Base-by-base conservation (phyloP, 371 early-diverging fungal genomes). In the Rhizomucor pusillus region DNA sequence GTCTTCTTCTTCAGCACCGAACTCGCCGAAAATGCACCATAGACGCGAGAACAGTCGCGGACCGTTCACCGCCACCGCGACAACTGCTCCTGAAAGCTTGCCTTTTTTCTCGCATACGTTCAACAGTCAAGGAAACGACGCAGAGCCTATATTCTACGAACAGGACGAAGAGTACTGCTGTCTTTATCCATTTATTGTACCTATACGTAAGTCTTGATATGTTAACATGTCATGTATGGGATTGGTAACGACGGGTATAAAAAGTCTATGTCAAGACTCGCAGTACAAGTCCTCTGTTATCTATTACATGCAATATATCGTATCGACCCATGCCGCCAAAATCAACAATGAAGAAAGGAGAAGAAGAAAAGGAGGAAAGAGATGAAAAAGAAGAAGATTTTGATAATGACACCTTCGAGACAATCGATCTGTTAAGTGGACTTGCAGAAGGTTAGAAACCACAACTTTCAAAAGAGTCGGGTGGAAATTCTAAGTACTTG, bases 391-490 rank as follows among this genome's bases (percentile, higher is more conserved):
- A 71, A 34, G 68, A 74, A 18, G 71, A 71, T 52, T 84, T 81
- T 60, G 79, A 82, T 44, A 50, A 67, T 9, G 83, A 84, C 14
- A 56, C 77, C 43, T 86, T 82, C 66, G 80, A 74, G 37, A 82
- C 80, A 22, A 73, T 84, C 33, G 82, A 86, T 56, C 58, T 86
- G 12, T 48, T 86, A 41, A 71, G 77, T 48, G 84, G 86, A 14
- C 50, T 86, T 29, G 62, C 64, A 1, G 81, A 82, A 60, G 85
- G 85, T 81, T 67, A 50, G 54, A 36, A 36, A n/a, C 16, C 12
- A 37, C 37, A 9, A 11, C 37, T 37, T 37, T 37, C 16, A 19
- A 3, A 14, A 16, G 5, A 19, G 16, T 10, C 5, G 47, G n/a
- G 11, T 20, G n/a, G 6, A 16, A 24, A 43, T 13, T 12, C 25